These are phyloP conservation scores for Lichina pygmaea DNA, from an alignment of 495 filamentous ascomycete genomes.

Conservation along the genomic window DNA sequence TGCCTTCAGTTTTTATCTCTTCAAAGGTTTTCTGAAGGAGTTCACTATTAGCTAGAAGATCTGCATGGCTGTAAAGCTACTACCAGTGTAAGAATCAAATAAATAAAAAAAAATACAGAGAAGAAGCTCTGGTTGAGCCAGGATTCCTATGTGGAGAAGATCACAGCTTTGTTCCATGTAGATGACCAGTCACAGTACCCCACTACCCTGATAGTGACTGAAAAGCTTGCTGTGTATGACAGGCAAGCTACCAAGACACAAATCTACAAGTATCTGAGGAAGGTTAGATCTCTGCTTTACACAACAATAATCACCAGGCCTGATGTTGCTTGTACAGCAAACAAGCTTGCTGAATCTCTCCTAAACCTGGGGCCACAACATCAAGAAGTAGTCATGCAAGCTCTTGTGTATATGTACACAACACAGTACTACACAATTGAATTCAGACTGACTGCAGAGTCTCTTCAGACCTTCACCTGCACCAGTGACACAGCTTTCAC, in stretches of 20 bases:
- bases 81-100: no score
- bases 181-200: not conserved
- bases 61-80: no score
- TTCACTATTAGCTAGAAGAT: no score
- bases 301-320: constrained; percentile 6
- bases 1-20: no score
- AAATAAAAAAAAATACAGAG: no score
- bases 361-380: constrained; percentile 7
- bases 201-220: not conserved
- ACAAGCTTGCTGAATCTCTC: constrained; percentile 6
- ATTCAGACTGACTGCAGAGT: not conserved
- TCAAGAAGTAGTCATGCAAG: constrained; percentile 1
- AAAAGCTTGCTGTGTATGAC: not conserved
- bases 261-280: constrained; percentile 7
- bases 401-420: constrained; percentile 6
- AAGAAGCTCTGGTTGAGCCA: constrained; percentile 1
- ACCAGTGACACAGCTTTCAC: constrained; percentile 6
- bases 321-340: constrained; percentile 5
- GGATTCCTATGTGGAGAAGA: not conserved
- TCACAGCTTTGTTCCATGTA: not conserved
- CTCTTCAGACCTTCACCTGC: not conserved
- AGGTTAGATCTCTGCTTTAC: constrained; percentile 10
- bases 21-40: no score
- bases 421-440: not conserved
- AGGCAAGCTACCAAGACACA: not conserved